Conservation (phyloP, 2,329 filamentous ascomycete species). For the Hypomyces rosellus region DNA sequence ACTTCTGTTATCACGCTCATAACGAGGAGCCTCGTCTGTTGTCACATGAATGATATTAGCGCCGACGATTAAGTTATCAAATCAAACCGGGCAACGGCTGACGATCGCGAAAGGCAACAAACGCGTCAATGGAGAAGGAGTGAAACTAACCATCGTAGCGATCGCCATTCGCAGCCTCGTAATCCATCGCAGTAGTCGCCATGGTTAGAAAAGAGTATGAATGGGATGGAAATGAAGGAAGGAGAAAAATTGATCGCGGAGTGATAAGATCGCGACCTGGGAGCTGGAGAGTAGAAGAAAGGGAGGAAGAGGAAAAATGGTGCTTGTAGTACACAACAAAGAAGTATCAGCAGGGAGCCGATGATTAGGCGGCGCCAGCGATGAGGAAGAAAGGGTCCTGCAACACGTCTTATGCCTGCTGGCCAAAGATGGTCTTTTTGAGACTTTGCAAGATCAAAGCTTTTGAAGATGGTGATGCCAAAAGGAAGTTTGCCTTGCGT, state of each 20-base stretch:
- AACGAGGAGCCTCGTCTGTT: slow-evolving; percentile 57
- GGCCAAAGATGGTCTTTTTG: no score
- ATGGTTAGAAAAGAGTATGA: slow-evolving; percentile 30
- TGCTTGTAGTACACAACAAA: slow-evolving; percentile 1
- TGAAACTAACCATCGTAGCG: slow-evolving; percentile 55
- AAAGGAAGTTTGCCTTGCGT: no score
- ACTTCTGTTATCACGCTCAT: slow-evolving; percentile 61
- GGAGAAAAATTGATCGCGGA: slow-evolving; percentile 1
- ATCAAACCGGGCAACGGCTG: slow-evolving; percentile 8
- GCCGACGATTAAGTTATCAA: neutral
- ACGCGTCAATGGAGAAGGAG: slow-evolving; percentile 8
- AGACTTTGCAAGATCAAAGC: no score
- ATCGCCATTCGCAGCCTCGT: slow-evolving; percentile 61
- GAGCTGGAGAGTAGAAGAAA: slow-evolving; percentile 4
- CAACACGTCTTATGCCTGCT: no score
- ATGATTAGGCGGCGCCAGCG: slow-evolving; percentile 20
- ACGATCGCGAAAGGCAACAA: slow-evolving; percentile 2
- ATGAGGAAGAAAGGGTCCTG: no score
- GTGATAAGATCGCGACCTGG: slow-evolving; percentile 8
- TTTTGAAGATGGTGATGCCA: no score
- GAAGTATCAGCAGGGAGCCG: slow-evolving; percentile 18
- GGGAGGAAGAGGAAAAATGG: slow-evolving; percentile 1
- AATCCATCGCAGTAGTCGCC: slow-evolving; percentile 64
- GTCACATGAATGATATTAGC: neutral
- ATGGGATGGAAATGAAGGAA: slow-evolving; percentile 10